Base-by-base conservation (phyloP, 768 basidiomycete species). In the Fomitopsis serialis region DNA sequence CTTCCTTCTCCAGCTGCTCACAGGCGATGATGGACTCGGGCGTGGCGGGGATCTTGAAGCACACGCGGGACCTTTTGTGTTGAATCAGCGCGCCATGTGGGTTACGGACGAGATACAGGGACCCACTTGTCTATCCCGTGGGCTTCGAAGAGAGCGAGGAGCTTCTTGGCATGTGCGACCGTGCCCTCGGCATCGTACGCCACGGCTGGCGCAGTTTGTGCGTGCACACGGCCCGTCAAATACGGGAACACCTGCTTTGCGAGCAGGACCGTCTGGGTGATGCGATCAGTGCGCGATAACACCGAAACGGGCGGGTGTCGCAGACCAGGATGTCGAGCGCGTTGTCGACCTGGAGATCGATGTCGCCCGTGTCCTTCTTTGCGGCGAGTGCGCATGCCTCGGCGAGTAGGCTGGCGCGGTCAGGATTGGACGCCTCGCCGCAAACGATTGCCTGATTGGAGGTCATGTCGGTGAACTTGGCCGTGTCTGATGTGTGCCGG, bases 1-100 rank as follows among this genome's bases (percentile, higher is more conserved):
- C 77, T 24, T 68, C 61, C 19, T 68, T 69, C 35, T 73, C 66
- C 24, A 81, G 73, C 23, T 71, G 58, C 23, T 68, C 68, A 58
- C 79, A 81, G 1, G 82, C 80, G 15, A 77, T 54, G 42, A 81
- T 66, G 6, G 75, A 74, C 55, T 80, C 75, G 2, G 77, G 76
- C 0, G 80, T 82, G 13, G 76, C 68, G 17, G 81, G 81, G 40
- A 84, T 79, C 62, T 83, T 84, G 65, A 84, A 78, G 61, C 79
- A 80, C 22, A 79, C 77, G 11, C 79, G 71, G 23, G 72, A 68
- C 58, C 76, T 49, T 29, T 21, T 4, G 29, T 8, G n/a, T n/a
- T n/a, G 46, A 34, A 10, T 17, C 10, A 10, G 45, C 24, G 9
- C 46, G 29, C 54, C 9, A 44, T n/a, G 24, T 9, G 40, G n/a